These are phyloP conservation scores for Gnetum montanum DNA, from an alignment of 75 land plant species.

Conservation along the genomic window DNA sequence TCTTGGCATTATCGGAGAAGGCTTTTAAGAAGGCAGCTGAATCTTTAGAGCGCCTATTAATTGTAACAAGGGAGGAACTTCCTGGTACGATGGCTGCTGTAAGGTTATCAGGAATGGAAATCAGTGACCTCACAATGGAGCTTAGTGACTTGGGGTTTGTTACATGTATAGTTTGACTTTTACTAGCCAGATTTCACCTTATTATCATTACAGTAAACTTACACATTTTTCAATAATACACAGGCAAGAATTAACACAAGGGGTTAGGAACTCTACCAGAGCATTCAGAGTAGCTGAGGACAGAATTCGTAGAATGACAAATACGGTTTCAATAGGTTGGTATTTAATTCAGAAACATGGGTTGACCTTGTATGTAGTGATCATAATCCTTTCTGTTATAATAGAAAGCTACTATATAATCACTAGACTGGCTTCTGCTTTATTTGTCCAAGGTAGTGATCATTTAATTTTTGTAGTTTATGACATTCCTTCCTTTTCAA, in stretches of 20 bases:
- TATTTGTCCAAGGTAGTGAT: too few relatives aligned
- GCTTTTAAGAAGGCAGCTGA: slow-evolving; percentile 87
- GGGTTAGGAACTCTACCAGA: slow-evolving; percentile 77
- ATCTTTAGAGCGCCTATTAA: slow-evolving; percentile 75
- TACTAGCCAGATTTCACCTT: slow-evolving; percentile 2
- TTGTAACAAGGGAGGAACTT: slow-evolving; percentile 78
- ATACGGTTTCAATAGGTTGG: slow-evolving; percentile 60
- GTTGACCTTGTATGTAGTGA: too few relatives aligned
- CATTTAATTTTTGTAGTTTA: too few relatives aligned
- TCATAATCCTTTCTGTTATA: too few relatives aligned
- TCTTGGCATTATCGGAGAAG: slow-evolving; percentile 14
- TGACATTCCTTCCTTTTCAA: too few relatives aligned
- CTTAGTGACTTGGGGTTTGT: slow-evolving; percentile 92
- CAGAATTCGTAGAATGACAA: slow-evolving; percentile 54
- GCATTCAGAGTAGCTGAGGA: slow-evolving; percentile 86
- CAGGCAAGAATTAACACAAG: slow-evolving; percentile 89
- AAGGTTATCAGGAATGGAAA: slow-evolving; percentile 95
- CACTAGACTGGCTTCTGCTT: too few relatives aligned
- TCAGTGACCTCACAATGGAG: slow-evolving; percentile 96
- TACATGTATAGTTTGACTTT: background rate
- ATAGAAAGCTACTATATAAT: too few relatives aligned
- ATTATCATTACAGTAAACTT: background rate
- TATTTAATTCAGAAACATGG: background rate
- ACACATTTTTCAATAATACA: background rate
- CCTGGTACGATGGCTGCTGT: slow-evolving; percentile 98